Evolutionary conservation across 2,329 filamentous ascomycete species (phyloP).

Genomic region (Claviceps arundinis): DNA sequence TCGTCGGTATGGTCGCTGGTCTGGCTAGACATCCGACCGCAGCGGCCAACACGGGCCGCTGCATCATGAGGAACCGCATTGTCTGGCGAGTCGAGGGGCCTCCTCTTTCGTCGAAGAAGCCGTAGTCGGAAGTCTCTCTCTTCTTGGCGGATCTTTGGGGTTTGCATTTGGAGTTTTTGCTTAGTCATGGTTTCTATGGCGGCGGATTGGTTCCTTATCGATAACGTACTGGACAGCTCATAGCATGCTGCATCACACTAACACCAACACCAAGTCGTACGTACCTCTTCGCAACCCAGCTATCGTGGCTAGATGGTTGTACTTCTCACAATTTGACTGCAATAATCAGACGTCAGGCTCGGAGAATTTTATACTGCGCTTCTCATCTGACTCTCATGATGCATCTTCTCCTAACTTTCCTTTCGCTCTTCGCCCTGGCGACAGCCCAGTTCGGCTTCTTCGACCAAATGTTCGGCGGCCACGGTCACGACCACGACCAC

Average conservation of each 20-base stretch:
- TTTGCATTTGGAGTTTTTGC: slow-evolving; percentile 5
- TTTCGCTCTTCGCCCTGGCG: slow-evolving; percentile 48
- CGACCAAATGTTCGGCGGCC: slow-evolving; percentile 83
- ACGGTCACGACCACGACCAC: slow-evolving; percentile 26
- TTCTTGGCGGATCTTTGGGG: too few species aligned
- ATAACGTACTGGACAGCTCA: slow-evolving; percentile 1
- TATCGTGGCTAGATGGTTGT: too few species aligned
- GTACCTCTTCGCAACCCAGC: too few species aligned
- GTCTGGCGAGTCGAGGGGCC: slow-evolving; percentile 7
- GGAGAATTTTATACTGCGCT: not conserved
- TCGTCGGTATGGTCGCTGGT: not conserved
- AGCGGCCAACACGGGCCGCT: slow-evolving; percentile 32
- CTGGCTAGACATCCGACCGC: slow-evolving; percentile 8
- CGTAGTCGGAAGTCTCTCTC: not conserved
- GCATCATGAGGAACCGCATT: slow-evolving; percentile 35
- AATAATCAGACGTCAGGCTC: not conserved
- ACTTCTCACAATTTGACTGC: not conserved
- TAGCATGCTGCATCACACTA: too few species aligned
- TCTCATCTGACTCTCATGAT: slow-evolving; percentile 11
- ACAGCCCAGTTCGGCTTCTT: slow-evolving; percentile 88
- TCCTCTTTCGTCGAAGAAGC: not conserved
- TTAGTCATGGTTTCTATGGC: not conserved
- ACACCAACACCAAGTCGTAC: too few species aligned
- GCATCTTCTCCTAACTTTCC: slow-evolving; percentile 26
- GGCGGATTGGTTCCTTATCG: not conserved